A percentile compares a stretch with the other conserved stretches of the same genome.
Evolutionary conservation across 106 monocot species (phyloP).

Genomic region (Gastrodia elata): DNA sequence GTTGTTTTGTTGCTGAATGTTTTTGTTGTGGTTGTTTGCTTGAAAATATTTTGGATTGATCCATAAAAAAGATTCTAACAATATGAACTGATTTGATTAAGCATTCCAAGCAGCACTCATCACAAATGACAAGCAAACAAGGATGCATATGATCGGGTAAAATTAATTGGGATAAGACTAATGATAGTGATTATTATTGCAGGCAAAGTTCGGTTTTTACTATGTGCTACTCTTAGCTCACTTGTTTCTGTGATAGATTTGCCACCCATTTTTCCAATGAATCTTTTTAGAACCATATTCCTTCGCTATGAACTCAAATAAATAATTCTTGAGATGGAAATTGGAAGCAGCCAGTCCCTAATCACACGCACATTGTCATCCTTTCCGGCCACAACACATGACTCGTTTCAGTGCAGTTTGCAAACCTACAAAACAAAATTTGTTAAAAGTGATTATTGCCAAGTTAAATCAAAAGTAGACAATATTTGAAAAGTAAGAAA

Average conservation of each 20-base stretch:
- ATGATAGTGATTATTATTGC: no score
- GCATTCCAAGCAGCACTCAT: no score
- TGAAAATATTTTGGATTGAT: no score
- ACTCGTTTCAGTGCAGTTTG: background rate
- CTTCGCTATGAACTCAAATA: constrained; percentile 32
- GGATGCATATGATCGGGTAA: no score
- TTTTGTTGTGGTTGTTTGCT: no score
- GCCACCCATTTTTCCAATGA: constrained; percentile 9
- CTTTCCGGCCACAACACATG: constrained; percentile 17
- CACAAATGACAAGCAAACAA: no score
- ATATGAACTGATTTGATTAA: no score
- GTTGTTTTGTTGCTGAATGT: no score
- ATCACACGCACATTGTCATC: constrained; percentile 30
- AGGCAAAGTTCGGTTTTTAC: constrained; percentile 13
- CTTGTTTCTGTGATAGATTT: constrained; percentile 8
- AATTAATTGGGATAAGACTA: no score
- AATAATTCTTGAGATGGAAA: constrained; percentile 46
- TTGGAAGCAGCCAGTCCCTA: constrained; percentile 42
- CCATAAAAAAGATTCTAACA: no score
- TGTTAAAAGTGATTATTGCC: background rate
- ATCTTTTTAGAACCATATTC: constrained; percentile 28
- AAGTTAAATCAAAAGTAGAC: background rate
- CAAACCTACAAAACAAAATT: background rate
- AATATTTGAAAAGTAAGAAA: background rate
- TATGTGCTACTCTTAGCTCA: constrained; percentile 6